phyloP scores from a whole-genome alignment of 2,329 filamentous ascomycete genomes.

The Aspergillus sojae region DNA sequence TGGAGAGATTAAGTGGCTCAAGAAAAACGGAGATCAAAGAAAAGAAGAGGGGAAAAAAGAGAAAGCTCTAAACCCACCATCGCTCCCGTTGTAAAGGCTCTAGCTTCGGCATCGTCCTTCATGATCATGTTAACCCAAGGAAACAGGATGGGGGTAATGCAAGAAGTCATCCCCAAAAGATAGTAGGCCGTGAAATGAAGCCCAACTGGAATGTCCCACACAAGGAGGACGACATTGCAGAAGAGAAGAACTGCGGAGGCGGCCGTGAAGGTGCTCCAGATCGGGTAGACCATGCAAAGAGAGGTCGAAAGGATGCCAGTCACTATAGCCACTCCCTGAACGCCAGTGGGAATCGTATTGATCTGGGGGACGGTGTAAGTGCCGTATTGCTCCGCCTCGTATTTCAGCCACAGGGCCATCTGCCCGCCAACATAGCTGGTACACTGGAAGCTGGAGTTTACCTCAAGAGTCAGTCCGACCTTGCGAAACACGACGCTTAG shows the following conservation, averaged over 20 bases:
- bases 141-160: conserved; percentile 47
- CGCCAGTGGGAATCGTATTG: conserved; percentile 54
- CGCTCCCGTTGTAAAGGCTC: conserved; percentile 32
- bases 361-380: conserved; percentile 51
- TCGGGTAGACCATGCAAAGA: conserved; percentile 54
- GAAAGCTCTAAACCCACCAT: no score
- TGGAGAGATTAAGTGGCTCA: no score
- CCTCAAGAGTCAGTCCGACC: conserved; percentile 30
- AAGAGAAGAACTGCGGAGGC: conserved; percentile 46
- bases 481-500: no score
- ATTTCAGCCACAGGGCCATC: conserved; percentile 59
- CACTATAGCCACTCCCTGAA: conserved; percentile 52
- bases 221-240: conserved; percentile 50
- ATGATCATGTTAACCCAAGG: conserved; percentile 50
- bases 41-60: no score
- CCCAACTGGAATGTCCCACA: conserved; percentile 54
- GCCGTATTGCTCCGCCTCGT: conserved; percentile 32
- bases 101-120: conserved; percentile 43
- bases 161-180: conserved; percentile 43
- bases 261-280: conserved; percentile 53
- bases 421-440: conserved; percentile 29
- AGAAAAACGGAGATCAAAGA: no score
- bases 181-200: conserved; percentile 45
- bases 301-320: conserved; percentile 55
- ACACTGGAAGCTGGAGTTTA: not conserved